These are phyloP conservation scores for Rhodamnia argentea DNA, from an alignment of 345 rosid species.

Conservation along the genomic window DNA sequence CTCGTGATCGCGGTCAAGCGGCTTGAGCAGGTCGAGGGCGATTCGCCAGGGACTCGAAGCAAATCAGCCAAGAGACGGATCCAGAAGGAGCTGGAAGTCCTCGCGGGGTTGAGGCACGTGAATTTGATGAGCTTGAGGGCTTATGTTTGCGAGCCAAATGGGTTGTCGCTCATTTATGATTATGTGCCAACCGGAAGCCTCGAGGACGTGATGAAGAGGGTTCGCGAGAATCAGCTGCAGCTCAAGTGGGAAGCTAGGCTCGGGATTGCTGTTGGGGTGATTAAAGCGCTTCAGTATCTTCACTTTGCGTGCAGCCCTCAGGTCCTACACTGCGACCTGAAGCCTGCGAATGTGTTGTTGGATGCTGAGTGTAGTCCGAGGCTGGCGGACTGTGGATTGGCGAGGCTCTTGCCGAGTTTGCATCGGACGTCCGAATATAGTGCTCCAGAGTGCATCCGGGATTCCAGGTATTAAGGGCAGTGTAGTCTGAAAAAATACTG, in stretches of 20 bases:
- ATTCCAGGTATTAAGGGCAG: slow-evolving; percentile 47
- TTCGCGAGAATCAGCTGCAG: slow-evolving; percentile 52
- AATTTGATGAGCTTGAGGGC: slow-evolving; percentile 87
- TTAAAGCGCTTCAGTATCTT: slow-evolving; percentile 82
- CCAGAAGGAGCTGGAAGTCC: slow-evolving; percentile 73
- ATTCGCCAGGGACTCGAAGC: slow-evolving; percentile 37
- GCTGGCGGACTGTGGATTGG: slow-evolving; percentile 73
- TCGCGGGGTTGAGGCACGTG: slow-evolving; percentile 71
- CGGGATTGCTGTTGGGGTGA: slow-evolving; percentile 78
- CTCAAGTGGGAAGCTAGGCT: slow-evolving; percentile 82
- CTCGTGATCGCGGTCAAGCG: slow-evolving; percentile 62
- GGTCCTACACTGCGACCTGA: slow-evolving; percentile 73
- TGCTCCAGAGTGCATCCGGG: slow-evolving; percentile 73
- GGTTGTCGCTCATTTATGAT: slow-evolving; percentile 78
- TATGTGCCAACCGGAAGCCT: slow-evolving; percentile 72
- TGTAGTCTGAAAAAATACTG: not conserved
- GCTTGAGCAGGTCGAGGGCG: slow-evolving; percentile 51
- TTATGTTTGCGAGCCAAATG: slow-evolving; percentile 61
- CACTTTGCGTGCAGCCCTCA: slow-evolving; percentile 55
- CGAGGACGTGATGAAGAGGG: slow-evolving; percentile 69
- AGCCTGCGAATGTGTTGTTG: slow-evolving; percentile 86
- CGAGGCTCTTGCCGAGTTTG: slow-evolving; percentile 50
- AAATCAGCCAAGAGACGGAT: slow-evolving; percentile 62
- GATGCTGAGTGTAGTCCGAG: slow-evolving; percentile 86
- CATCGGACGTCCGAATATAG: slow-evolving; percentile 40